Percentiles rank a stretch among this genome's conserved stretches.
Conservation (phyloP, 345 rosid species). For the Hevea brasiliensis region DNA sequence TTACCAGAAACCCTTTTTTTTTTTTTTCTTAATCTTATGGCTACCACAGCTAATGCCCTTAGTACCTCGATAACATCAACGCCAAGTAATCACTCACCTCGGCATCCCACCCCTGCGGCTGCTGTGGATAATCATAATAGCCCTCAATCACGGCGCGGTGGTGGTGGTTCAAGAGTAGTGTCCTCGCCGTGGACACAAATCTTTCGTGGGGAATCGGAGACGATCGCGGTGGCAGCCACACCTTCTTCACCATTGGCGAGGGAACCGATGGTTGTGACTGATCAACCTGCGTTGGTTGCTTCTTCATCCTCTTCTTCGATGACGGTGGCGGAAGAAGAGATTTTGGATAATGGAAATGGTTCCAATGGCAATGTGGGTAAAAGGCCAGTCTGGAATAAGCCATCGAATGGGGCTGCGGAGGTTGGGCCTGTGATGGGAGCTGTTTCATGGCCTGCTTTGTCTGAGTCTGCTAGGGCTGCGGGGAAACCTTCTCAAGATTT, state of each 20-base stretch:
- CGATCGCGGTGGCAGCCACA: constrained; percentile 16
- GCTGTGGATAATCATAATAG: background rate
- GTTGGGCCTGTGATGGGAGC: constrained; percentile 60
- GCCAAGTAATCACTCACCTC: background rate
- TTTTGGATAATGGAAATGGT: constrained; percentile 27
- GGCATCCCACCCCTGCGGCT: background rate
- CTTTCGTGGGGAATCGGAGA: constrained; percentile 43
- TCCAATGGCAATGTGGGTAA: constrained; percentile 53
- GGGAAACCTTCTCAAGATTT: constrained; percentile 44
- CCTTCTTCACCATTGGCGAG: constrained; percentile 23
- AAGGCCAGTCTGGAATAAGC: constrained; percentile 73
- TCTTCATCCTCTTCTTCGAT: constrained; percentile 17
- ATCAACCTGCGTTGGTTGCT: constrained; percentile 10
- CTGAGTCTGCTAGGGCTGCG: constrained; percentile 56
- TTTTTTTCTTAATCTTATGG: background rate
- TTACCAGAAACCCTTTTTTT: background rate
- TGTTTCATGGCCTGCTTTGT: constrained; percentile 64
- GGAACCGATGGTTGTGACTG: constrained; percentile 17
- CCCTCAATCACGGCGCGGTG: background rate
- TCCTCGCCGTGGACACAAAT: constrained; percentile 52
- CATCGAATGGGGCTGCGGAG: constrained; percentile 52
- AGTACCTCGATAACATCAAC: background rate
- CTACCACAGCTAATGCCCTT: background rate
- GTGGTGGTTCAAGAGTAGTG: constrained; percentile 2
- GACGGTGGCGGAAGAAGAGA: constrained; percentile 40